These are phyloP conservation scores for Umbilicus rupestris DNA, from an alignment of 164 flowering plant genomes.

Conservation along the genomic window DNA sequence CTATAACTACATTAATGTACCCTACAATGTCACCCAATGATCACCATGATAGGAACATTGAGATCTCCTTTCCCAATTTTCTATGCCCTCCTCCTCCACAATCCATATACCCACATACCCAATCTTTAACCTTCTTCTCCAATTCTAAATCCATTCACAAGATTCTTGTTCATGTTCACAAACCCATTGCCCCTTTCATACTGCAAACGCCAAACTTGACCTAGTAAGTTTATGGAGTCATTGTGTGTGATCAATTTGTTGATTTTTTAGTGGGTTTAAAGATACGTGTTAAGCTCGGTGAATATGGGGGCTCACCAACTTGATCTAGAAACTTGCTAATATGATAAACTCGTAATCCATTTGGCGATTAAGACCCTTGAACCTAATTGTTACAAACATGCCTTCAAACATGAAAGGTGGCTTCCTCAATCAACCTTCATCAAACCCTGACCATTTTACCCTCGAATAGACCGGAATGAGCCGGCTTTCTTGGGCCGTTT, in stretches of 20 bases:
- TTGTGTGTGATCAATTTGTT: no score
- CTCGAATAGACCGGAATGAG: constrained; percentile 14
- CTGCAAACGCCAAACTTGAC: no score
- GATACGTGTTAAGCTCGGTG: no score
- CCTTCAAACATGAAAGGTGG: background rate
- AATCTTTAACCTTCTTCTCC: constrained; percentile 1
- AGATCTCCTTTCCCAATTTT: background rate
- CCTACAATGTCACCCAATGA: constrained; percentile 1
- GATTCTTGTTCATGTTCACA: constrained; percentile 7
- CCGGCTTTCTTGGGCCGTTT: constrained; percentile 41
- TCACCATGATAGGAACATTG: background rate
- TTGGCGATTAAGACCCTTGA: background rate
- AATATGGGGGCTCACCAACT: constrained; percentile 1
- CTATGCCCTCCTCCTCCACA: background rate
- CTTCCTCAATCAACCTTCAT: no score
- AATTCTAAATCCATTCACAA: constrained; percentile 4
- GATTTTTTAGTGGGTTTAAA: no score
- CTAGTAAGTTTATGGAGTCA: no score
- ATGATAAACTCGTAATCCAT: background rate
- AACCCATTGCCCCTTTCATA: background rate
- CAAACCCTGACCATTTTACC: constrained; percentile 8
- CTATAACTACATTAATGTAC: background rate
- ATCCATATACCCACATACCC: no score
- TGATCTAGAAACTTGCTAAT: background rate
- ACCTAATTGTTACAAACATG: background rate